Base-by-base conservation (phyloP, 768 basidiomycete genomes). In the Clitopilus passeckerianus region DNA sequence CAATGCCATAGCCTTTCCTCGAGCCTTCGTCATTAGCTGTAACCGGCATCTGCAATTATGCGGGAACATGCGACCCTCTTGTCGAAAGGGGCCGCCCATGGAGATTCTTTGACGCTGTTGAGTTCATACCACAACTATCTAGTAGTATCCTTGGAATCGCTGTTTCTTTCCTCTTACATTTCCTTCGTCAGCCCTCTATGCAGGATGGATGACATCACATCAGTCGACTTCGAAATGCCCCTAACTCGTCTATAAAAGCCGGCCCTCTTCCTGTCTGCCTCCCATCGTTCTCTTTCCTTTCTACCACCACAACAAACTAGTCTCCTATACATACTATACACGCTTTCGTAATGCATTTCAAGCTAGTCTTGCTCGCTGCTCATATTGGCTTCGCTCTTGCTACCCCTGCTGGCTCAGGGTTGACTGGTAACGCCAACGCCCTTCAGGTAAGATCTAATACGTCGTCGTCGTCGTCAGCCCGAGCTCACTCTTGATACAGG, bases 341-440 rank as follows among this genome's bases (percentile, higher is more conserved):
- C 20, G 22, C 46, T 50, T 20, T 20, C 46, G 22, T 50, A 50
- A 50, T 50, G 46, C 46, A 50, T 10, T 23, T 50, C 46, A 50
- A 50, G 46, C 46, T 50, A 50, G 46, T 50, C 46, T 50, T 50
- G 46, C 46, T 50, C 46, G 46, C 46, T 22, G 46, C 46, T 50
- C 46, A 50, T 50, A 12, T 50, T 5, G 46, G 46, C 16, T 50
- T 50, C 20, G 46, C 46, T 23, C 16, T 50, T 50, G 46, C 46
- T 22, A 50, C n/a, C 20, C 46, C 46, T 50, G 46, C 46, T 50
- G 22, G 46, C 20, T 20, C 46, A 50, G 46, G 46, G 20, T n/a
- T 50, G n/a, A 22, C 46, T 41, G 37, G 37, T 16, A 50, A 4
- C 22, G 20, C 2, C 46, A 23, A 22, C 22, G 16, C 16, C 5